Percentiles rank a stretch among this genome's conserved stretches.
Conservation (phyloP, 768 basidiomycete genomes). For the Boletales sp. region DNA sequence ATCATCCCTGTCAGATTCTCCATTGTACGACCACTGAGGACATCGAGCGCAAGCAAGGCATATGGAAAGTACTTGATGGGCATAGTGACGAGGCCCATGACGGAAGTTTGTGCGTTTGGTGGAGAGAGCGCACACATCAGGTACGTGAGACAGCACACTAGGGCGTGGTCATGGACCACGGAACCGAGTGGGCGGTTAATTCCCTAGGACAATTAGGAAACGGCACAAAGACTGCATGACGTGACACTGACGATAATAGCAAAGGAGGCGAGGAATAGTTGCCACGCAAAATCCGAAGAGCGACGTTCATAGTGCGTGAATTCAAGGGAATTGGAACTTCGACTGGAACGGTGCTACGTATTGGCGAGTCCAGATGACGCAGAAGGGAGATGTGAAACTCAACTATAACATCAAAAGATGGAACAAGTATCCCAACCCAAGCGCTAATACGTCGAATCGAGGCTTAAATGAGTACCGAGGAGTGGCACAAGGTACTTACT, state of each 20-base stretch:
- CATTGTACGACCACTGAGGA: conserved; percentile 62
- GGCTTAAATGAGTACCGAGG: background rate
- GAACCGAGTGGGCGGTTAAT: conserved; percentile 61
- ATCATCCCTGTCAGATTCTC: conserved; percentile 64
- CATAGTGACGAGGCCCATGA: conserved; percentile 77
- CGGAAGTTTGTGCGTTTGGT: conserved; percentile 61
- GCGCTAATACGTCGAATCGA: conserved; percentile 18
- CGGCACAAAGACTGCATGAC: background rate
- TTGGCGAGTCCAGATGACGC: background rate
- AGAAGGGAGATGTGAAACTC: conserved; percentile 6
- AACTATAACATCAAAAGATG: conserved; percentile 44
- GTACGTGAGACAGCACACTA: conserved; percentile 67
- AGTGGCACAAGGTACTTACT: conserved; percentile 33
- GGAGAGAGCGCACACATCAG: conserved; percentile 64
- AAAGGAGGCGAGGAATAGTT: conserved; percentile 52
- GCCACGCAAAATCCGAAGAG: conserved; percentile 78
- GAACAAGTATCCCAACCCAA: conserved; percentile 35
- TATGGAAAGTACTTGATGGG: conserved; percentile 75
- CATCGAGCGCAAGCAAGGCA: conserved; percentile 67
- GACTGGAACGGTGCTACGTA: conserved; percentile 39
- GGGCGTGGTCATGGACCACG: conserved; percentile 56
- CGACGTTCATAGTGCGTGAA: conserved; percentile 50
- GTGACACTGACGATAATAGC: conserved; percentile 55
- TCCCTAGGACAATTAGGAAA: conserved; percentile 23
- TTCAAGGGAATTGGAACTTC: conserved; percentile 64